Conservation (phyloP, 345 rosid genomes). For the Jatropha curcas region DNA sequence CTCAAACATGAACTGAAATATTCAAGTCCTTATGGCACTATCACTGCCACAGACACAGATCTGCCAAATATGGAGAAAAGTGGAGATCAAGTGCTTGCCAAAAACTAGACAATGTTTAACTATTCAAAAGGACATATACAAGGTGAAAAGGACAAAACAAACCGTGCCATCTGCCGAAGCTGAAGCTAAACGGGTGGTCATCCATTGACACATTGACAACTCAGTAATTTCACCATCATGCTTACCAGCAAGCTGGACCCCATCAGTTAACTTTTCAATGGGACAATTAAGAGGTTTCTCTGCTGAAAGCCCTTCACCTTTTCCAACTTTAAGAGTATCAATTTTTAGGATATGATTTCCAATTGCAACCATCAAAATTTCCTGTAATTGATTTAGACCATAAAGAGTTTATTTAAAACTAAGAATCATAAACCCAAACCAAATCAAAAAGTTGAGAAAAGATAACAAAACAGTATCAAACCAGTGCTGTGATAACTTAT, state of each 20-base stretch:
- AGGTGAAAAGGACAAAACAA: slow-evolving; percentile 32
- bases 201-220: slow-evolving; percentile 94
- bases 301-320: slow-evolving; percentile 52
- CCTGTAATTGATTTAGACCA: slow-evolving; percentile 43
- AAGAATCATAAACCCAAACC: not conserved
- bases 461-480: not conserved
- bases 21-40: not conserved
- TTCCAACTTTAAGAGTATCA: slow-evolving; percentile 70
- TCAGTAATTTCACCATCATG: slow-evolving; percentile 95
- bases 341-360: slow-evolving; percentile 69
- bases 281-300: slow-evolving; percentile 72
- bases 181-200: slow-evolving; percentile 58
- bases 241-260: slow-evolving; percentile 78
- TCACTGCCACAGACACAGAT: not conserved
- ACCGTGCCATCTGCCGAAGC: slow-evolving; percentile 65
- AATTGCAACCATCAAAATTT: slow-evolving; percentile 72
- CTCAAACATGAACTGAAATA: not conserved
- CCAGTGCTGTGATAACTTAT: not conserved
- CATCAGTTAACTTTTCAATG: slow-evolving; percentile 62
- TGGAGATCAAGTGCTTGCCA: not conserved
- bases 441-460: slow-evolving; percentile 4
- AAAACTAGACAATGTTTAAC: not conserved
- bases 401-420: not conserved
- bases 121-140: slow-evolving; percentile 7
- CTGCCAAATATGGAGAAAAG: not conserved